phyloP scores from a whole-genome alignment of 495 filamentous ascomycete genomes.

The Penicillium herquei region DNA sequence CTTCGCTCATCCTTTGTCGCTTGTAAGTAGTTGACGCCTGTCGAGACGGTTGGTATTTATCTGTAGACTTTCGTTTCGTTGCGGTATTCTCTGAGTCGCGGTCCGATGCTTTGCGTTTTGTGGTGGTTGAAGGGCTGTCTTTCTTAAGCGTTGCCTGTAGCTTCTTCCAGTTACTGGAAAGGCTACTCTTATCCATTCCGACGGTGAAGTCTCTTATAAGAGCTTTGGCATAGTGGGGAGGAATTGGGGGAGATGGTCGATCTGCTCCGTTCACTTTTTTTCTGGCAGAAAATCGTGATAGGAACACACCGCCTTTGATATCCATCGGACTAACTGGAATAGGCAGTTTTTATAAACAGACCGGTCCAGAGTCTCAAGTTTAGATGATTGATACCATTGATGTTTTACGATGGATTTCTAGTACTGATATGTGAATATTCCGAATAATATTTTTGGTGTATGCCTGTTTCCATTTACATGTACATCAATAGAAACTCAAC shows the following conservation, averaged over 20 bases:
- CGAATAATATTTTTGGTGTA: no score
- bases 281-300: constrained; percentile 16
- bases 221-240: constrained; percentile 8
- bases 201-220: constrained; percentile 6
- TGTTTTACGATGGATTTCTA: no score
- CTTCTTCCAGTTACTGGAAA: constrained; percentile 72
- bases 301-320: constrained; percentile 10
- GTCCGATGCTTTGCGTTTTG: constrained; percentile 41
- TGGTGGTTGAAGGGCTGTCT: constrained; percentile 30
- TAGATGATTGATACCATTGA: no score
- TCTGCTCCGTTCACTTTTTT: constrained; percentile 12
- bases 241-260: not conserved
- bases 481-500: no score
- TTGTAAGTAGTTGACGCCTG: constrained; percentile 16
- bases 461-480: no score
- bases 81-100: constrained; percentile 30
- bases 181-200: constrained; percentile 45
- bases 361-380: no score
- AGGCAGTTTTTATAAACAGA: not conserved
- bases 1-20: constrained; percentile 36
- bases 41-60: constrained; percentile 24
- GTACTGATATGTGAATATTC: no score
- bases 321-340: not conserved
- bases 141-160: constrained; percentile 64
- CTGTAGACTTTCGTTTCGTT: constrained; percentile 40